These are phyloP conservation scores for Anisogramma anomala DNA, from an alignment of 2,329 filamentous ascomycete genomes.

Conservation along the genomic window DNA sequence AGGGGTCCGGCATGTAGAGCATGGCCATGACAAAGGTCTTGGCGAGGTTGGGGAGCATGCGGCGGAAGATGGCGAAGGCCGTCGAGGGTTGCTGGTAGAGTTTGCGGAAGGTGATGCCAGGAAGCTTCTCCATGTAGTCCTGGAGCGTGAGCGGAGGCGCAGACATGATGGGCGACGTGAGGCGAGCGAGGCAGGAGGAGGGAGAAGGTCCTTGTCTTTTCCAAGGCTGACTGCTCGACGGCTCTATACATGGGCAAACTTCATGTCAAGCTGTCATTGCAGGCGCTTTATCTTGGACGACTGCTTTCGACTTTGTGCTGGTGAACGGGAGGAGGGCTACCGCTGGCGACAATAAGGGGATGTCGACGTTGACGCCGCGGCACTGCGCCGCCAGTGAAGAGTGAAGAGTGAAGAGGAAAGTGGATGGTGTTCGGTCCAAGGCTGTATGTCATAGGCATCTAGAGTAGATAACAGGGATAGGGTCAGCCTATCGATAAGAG, in stretches of 20 bases:
- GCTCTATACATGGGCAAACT: background rate
- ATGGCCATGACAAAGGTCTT: constrained; percentile 95
- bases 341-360: too few species aligned
- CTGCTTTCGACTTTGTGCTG: too few species aligned
- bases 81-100: constrained; percentile 95
- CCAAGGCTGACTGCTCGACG: too few species aligned
- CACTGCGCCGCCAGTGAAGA: too few species aligned
- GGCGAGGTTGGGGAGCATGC: constrained; percentile 89
- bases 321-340: too few species aligned
- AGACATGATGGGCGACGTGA: constrained; percentile 25
- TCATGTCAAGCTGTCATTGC: background rate
- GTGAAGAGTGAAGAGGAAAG: too few species aligned
- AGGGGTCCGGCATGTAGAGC: constrained; percentile 75
- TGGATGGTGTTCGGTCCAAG: too few species aligned
- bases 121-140: constrained; percentile 87
- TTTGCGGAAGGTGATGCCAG: constrained; percentile 77
- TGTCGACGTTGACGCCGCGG: too few species aligned
- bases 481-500: background rate
- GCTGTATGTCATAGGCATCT: too few species aligned
- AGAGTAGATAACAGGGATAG: background rate
- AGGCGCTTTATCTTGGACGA: background rate
- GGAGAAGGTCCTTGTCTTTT: background rate
- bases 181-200: background rate
- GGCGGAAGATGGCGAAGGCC: constrained; percentile 86
- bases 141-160: constrained; percentile 51